These are phyloP conservation scores for Fusarium austroafricanum DNA, from an alignment of 2,329 filamentous ascomycete genomes.

Conservation along the genomic window DNA sequence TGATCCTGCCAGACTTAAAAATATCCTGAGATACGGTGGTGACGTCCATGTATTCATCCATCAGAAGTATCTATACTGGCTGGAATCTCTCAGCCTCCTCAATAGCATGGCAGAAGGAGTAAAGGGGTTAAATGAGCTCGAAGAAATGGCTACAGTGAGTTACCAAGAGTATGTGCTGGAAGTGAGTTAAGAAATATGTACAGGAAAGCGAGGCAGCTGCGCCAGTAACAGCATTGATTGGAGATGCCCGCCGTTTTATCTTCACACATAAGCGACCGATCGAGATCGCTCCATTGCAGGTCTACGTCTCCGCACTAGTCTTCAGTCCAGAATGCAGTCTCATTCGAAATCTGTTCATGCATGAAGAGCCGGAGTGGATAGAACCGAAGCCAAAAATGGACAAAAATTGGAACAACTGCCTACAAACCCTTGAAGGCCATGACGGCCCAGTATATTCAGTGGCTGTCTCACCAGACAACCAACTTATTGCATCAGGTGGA, in stretches of 20 bases:
- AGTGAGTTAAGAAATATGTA: rapidly evolving
- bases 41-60: background rate
- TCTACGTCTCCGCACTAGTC: background rate
- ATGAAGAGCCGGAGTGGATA: background rate
- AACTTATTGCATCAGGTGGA: no score
- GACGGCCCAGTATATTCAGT: no score
- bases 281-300: background rate
- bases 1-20: no score
- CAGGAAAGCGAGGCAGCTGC: rapidly evolving
- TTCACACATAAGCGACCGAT: rapidly evolving
- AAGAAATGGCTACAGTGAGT: rapidly evolving
- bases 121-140: rapidly evolving
- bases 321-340: background rate
- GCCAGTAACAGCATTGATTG: rapidly evolving
- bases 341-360: rapidly evolving
- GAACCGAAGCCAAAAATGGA: rapidly evolving
- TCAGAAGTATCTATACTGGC: background rate
- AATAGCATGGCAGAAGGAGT: rapidly evolving
- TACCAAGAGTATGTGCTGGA: rapidly evolving
- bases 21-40: no score
- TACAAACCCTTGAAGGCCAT: no score
- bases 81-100: background rate
- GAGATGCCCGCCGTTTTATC: background rate
- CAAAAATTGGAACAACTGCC: no score
- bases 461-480: no score